Evolutionary conservation across 78 protist species (phyloP).

Genomic region (Speleostelium caveatum): DNA sequence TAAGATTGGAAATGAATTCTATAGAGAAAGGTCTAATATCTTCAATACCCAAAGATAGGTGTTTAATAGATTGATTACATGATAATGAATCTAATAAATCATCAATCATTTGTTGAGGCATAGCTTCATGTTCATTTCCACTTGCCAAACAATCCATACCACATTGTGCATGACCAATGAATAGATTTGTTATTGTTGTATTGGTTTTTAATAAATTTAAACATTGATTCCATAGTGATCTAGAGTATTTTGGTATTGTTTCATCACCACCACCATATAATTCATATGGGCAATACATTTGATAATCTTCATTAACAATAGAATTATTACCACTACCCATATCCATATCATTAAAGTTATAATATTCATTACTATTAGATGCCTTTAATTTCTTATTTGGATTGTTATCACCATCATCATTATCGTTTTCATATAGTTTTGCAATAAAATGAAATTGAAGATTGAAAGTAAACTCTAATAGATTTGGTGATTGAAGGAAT

Average conservation of each 20-base stretch:
- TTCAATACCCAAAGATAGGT: too few relatives aligned
- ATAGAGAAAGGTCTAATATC: too few relatives aligned
- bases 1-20: too few relatives aligned
- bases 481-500: too few relatives aligned
- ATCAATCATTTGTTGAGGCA: too few relatives aligned
- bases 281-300: constrained; percentile 5
- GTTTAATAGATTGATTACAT: too few relatives aligned
- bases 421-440: background rate
- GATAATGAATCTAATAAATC: too few relatives aligned
- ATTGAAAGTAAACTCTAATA: background rate
- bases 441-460: constrained; percentile 2
- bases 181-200: background rate
- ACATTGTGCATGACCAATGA: background rate
- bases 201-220: background rate
- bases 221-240: constrained; percentile 4
- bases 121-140: too few relatives aligned
- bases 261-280: background rate
- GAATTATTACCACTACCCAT: too few relatives aligned
- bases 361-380: background rate
- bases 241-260: background rate
- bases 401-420: too few relatives aligned
- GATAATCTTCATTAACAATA: constrained; percentile 12
- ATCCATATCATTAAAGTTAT: too few relatives aligned
- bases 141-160: too few relatives aligned
- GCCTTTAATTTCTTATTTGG: background rate